Percentiles rank a stretch among this genome's conserved stretches.
phyloP scores from a whole-genome alignment of 352 stramenopile genomes.

The Pythium brassicae region DNA sequence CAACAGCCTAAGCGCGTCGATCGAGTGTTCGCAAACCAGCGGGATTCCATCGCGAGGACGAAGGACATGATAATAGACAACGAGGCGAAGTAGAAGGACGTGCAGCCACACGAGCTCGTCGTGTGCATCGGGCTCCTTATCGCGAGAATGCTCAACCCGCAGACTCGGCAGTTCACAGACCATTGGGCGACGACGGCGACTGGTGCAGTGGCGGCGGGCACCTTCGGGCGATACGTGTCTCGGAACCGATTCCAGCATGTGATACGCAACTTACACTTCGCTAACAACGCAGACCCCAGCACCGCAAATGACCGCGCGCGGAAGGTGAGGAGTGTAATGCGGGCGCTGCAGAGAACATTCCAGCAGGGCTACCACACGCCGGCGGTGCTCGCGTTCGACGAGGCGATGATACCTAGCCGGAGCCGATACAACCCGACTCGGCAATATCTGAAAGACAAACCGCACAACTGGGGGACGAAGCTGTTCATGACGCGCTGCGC shows the following conservation, averaged over 20 bases:
- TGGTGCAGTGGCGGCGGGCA: neutral
- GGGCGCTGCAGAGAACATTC: constrained; percentile 8
- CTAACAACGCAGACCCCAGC: constrained; percentile 8
- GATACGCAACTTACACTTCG: constrained; percentile 15
- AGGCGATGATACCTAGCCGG: neutral
- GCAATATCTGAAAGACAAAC: neutral
- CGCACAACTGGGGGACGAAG: neutral
- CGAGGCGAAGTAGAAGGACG: neutral
- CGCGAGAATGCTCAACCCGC: neutral
- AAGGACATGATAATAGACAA: neutral
- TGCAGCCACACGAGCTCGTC: neutral
- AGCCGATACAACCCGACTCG: neutral
- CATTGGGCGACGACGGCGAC: neutral
- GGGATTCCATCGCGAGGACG: neutral
- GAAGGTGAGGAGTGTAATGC: constrained; percentile 12
- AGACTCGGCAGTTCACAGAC: neutral
- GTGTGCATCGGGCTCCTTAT: neutral
- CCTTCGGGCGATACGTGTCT: neutral
- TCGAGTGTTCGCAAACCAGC: neutral
- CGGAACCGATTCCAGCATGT: constrained; percentile 8
- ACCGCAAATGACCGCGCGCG: constrained; percentile 4
- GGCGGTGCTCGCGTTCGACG: constrained; percentile 10
- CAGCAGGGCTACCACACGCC: neutral
- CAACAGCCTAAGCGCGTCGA: neutral
- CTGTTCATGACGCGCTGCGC: neutral